Evolutionary conservation across 1,284 basidiomycete genomes (phyloP), one percentile per base, ranked within the genome.

Genomic region (Albatrellus sp.): DNA sequence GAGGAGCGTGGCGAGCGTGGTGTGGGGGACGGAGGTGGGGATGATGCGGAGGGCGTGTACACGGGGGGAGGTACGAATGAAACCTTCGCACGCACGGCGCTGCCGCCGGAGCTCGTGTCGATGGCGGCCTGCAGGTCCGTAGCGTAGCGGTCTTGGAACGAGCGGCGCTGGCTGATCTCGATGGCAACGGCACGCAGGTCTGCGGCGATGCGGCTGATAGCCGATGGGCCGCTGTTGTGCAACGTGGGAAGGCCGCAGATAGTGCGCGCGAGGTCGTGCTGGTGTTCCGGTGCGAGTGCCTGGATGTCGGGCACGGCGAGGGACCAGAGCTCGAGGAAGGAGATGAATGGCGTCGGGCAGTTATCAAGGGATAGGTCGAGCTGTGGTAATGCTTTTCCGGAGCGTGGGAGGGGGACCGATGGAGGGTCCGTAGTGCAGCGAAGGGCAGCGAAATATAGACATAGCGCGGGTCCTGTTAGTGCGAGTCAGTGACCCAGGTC

Each of bases 251-350:
- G 72, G 14, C 69, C 67, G 54, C 87, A 90, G 31, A 89, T 83
- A 44, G 82, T 62, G 5, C 86, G 74, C 0, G 85, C 84, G 31
- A 90, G 77, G 57, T 90, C 87, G 52, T 88, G 83, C 46, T 87
- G 78, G 41, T 74, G 60, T 50, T 83, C 76, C 3, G 75, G 75
- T 0, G 61, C 42, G 10, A 90, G 69, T 2, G 50, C 50, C 50
- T 88, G 83, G 48, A 90, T 85, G 10, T 57, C 55, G 0, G 77
- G 70, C 0, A 90, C 87, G 1, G 68, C 61, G 13, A 68, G 62
- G 0, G 78, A 69, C 87, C 87, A 90, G 13, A 88, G 74, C 3
- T 64, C 62, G 37, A 88, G 73, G 55, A 88, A 86, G 2, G 73
- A 64, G 2, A 68, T 56, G 61, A 90, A 89, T 0, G 72, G 53